Evolutionary conservation across 2,329 filamentous ascomycete species (phyloP).

Genomic region (Sporothrix humicola): DNA sequence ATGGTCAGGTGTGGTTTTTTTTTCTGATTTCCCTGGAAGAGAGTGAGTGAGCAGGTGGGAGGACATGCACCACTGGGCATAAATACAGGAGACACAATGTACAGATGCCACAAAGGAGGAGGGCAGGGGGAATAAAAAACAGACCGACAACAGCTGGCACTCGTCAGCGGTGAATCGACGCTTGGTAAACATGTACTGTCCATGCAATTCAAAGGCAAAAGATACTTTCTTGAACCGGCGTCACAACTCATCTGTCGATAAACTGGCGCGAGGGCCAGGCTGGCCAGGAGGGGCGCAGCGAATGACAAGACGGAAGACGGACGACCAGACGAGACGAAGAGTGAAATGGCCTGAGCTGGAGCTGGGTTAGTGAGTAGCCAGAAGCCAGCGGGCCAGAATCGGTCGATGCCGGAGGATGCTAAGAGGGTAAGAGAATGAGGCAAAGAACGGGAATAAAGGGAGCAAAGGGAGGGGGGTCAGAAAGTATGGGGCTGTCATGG

Average conservation of each 20-base stretch:
- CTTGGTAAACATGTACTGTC: background rate
- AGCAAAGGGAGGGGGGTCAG: no score
- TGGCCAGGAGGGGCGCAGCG: constrained; percentile 29
- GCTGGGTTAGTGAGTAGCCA: constrained; percentile 27
- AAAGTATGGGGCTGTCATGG: no score
- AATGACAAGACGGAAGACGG: constrained; percentile 35
- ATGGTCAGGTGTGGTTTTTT: constrained; percentile 29
- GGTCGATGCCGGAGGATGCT: constrained; percentile 42
- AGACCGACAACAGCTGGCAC: constrained; percentile 25
- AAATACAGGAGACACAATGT: background rate
- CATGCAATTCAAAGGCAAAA: background rate
- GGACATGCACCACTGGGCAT: background rate
- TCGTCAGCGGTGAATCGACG: background rate
- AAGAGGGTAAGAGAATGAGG: background rate
- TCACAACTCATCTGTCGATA: constrained; percentile 31
- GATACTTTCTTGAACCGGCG: background rate
- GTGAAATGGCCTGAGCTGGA: constrained; percentile 45
- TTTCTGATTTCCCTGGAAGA: background rate
- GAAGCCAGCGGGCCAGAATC: constrained; percentile 40
- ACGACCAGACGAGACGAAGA: constrained; percentile 40
- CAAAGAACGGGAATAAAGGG: background rate
- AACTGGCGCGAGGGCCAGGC: constrained; percentile 28
- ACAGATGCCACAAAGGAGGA: background rate
- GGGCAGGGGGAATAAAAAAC: background rate
- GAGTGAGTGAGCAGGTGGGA: background rate